These are phyloP conservation scores for Aspergillus fumigatus DNA, from an alignment of 2,329 filamentous ascomycete genomes.

Conservation along the genomic window DNA sequence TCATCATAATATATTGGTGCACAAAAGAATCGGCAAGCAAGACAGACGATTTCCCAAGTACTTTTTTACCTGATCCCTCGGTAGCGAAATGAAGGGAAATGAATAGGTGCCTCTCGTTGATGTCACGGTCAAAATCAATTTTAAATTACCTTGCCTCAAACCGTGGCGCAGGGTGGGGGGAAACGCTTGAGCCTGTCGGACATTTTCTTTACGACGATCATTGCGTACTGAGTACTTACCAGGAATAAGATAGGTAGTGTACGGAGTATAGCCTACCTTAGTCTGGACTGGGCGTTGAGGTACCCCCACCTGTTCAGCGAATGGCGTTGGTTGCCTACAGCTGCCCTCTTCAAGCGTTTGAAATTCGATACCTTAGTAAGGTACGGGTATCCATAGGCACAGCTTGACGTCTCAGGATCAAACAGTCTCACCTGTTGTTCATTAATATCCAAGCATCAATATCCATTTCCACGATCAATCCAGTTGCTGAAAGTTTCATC, in stretches of 20 bases:
- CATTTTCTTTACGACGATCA: not conserved
- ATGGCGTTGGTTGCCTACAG: not conserved
- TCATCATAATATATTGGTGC: not conserved
- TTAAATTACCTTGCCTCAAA: not conserved
- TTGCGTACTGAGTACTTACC: not conserved
- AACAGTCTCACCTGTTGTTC: not conserved
- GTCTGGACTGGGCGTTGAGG: not conserved
- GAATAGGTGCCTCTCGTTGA: not conserved
- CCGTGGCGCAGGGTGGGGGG: not conserved
- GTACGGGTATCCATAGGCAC: not conserved
- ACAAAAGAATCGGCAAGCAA: not conserved
- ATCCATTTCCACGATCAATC: not conserved
- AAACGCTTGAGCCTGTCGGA: not conserved
- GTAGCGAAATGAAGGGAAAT: not conserved
- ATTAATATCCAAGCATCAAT: not conserved
- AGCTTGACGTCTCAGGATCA: not conserved
- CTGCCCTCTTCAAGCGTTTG: not conserved
- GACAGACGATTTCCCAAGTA: not conserved
- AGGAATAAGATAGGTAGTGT: not conserved
- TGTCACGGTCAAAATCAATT: not conserved
- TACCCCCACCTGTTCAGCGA: not conserved
- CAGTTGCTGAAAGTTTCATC: not conserved
- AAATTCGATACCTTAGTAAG: not conserved
- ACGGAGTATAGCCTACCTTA: too few relatives aligned
- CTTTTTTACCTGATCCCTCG: not conserved